A percentile compares a stretch with the other conserved stretches of the same genome.
These are phyloP conservation scores for Leptographium wingfieldii DNA, from an alignment of 2,329 filamentous ascomycete genomes.

Conservation along the genomic window DNA sequence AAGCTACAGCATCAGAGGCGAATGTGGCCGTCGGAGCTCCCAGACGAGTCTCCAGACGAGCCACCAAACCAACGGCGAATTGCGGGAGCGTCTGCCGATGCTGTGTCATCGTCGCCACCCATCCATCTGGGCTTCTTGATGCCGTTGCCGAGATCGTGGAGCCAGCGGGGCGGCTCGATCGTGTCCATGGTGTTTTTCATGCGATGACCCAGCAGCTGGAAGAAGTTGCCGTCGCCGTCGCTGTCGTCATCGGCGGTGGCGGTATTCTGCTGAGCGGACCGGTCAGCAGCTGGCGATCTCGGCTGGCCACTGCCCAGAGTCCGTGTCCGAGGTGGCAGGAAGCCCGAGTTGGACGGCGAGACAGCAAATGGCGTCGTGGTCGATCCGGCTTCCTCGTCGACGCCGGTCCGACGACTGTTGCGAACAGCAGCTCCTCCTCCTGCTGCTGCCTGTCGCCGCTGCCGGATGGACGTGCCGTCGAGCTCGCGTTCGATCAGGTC, in stretches of 20 bases:
- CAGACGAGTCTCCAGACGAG: slow-evolving; percentile 36
- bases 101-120: slow-evolving; percentile 39
- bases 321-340: slow-evolving; percentile 13
- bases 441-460: slow-evolving; percentile 23
- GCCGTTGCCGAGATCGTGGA: slow-evolving; percentile 54
- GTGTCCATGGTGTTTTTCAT: slow-evolving; percentile 88
- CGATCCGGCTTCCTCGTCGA: slow-evolving; percentile 10
- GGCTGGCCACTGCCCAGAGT: slow-evolving; percentile 15
- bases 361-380: slow-evolving; percentile 32
- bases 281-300: background rate
- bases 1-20: slow-evolving; percentile 11
- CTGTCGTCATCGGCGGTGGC: slow-evolving; percentile 10
- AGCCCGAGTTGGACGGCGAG: slow-evolving; percentile 19
- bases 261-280: background rate
- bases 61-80: slow-evolving; percentile 46
- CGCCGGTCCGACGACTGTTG: slow-evolving; percentile 2
- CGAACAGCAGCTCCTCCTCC: too few relatives aligned
- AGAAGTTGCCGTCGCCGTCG: slow-evolving; percentile 69
- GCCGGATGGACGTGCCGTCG: slow-evolving; percentile 46
- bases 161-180: slow-evolving; percentile 69
- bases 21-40: slow-evolving; percentile 27
- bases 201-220: slow-evolving; percentile 69
- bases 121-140: slow-evolving; percentile 77
- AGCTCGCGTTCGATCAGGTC: slow-evolving; percentile 82
- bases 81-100: slow-evolving; percentile 12